Percentiles rank a stretch among this genome's conserved stretches.
Evolutionary conservation across 768 basidiomycete genomes (phyloP).

Genomic region (Russula lepida): DNA sequence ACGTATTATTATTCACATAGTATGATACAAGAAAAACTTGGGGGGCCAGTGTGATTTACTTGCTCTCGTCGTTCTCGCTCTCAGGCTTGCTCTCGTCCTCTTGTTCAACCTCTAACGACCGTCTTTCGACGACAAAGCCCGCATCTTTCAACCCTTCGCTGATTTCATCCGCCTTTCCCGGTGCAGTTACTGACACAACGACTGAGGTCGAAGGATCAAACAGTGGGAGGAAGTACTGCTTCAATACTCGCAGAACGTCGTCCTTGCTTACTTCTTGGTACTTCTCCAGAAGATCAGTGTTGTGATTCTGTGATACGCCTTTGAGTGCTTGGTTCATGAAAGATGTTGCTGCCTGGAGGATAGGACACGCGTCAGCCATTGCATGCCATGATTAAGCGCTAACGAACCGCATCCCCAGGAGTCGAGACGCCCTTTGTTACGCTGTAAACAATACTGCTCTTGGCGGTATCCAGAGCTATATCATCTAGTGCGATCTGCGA

Average conservation of each 20-base stretch:
- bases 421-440: conserved; percentile 80
- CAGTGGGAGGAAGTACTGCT: conserved; percentile 73
- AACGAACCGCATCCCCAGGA: conserved; percentile 72
- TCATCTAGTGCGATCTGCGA: conserved; percentile 69
- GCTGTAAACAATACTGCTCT: conserved; percentile 82
- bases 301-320: conserved; percentile 65
- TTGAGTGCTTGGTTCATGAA: conserved; percentile 91
- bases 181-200: conserved; percentile 75
- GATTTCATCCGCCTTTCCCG: conserved; percentile 70
- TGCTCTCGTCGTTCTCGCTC: conserved; percentile 20
- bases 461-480: conserved; percentile 79
- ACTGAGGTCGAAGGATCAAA: conserved; percentile 72
- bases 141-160: conserved; percentile 47
- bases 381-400: background rate
- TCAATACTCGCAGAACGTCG: conserved; percentile 61
- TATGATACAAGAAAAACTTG: conserved; percentile 4
- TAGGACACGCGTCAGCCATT: background rate
- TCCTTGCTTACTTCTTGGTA: conserved; percentile 74
- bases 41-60: conserved; percentile 7
- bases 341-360: conserved; percentile 67
- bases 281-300: conserved; percentile 64
- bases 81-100: conserved; percentile 37
- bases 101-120: conserved; percentile 53
- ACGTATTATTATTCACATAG: background rate
- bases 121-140: conserved; percentile 78